Conservation (phyloP, 2,329 filamentous ascomycete genomes). For the Penicillium rolfsii region DNA sequence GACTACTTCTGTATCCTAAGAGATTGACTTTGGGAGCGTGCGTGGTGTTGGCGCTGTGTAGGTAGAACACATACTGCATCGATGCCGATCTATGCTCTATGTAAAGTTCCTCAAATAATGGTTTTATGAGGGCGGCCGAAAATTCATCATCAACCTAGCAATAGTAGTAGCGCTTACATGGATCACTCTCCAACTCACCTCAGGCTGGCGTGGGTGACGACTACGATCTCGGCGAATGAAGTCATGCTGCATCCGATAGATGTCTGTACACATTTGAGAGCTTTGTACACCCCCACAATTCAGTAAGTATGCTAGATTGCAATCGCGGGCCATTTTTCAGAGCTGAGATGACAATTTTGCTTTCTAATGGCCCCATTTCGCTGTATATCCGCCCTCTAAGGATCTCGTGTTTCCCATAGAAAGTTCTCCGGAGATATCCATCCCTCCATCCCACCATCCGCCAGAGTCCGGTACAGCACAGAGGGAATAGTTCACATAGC, state of each 20-base stretch:
- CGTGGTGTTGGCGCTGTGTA: background rate
- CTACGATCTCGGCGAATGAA: background rate
- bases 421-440: background rate
- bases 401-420: background rate
- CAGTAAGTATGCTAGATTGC: background rate
- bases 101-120: background rate
- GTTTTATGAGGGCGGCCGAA: background rate
- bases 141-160: background rate
- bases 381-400: background rate
- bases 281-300: background rate
- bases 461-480: background rate
- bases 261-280: background rate
- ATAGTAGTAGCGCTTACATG: background rate
- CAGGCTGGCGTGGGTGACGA: background rate
- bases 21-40: background rate
- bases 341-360: background rate
- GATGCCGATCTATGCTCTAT: background rate
- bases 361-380: background rate
- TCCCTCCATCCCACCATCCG: background rate
- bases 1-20: background rate
- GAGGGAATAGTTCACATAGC: background rate
- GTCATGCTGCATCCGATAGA: background rate
- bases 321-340: background rate
- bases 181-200: background rate
- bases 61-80: background rate